These are phyloP conservation scores for Trametes sp. DNA, from an alignment of 1,284 basidiomycete species.

Conservation along the genomic window DNA sequence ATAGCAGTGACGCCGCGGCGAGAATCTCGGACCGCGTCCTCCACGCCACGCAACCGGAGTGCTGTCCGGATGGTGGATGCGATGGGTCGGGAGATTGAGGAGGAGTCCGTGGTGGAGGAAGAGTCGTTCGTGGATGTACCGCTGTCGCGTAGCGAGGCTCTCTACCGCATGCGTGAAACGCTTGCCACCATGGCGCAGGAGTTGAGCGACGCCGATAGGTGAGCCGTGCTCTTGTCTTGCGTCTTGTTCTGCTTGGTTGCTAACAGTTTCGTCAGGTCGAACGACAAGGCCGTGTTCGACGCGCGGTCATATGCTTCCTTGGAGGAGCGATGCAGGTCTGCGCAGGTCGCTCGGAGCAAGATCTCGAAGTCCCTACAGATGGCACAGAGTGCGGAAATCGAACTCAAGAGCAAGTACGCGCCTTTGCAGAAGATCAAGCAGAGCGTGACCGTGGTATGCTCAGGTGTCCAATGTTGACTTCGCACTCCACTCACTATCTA, in stretches of 20 bases:
- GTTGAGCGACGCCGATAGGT: constrained; percentile 65
- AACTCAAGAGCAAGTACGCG: constrained; percentile 46
- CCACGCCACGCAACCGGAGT: constrained; percentile 50
- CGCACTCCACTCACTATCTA: neutral
- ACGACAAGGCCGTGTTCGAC: constrained; percentile 41
- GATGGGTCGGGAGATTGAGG: constrained; percentile 66
- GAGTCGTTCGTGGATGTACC: constrained; percentile 40
- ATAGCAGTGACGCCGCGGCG: constrained; percentile 43
- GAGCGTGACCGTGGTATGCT: constrained; percentile 44
- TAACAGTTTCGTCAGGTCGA: constrained; percentile 14
- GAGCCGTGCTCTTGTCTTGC: no score
- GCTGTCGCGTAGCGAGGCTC: constrained; percentile 56
- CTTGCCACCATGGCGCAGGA: constrained; percentile 62
- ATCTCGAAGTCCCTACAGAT: constrained; percentile 52
- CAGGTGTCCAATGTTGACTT: neutral
- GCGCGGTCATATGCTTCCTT: constrained; percentile 57
- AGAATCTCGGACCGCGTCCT: constrained; percentile 15
- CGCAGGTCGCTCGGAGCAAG: constrained; percentile 55
- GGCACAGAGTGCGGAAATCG: constrained; percentile 42
- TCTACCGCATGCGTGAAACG: constrained; percentile 62
- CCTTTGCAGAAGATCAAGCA: constrained; percentile 48
- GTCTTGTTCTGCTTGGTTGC: no score
- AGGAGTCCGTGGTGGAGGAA: constrained; percentile 28
- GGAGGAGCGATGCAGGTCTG: constrained; percentile 58
- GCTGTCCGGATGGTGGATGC: constrained; percentile 69